These are phyloP conservation scores for Populus nigra DNA, from an alignment of 345 rosid species.

Conservation along the genomic window DNA sequence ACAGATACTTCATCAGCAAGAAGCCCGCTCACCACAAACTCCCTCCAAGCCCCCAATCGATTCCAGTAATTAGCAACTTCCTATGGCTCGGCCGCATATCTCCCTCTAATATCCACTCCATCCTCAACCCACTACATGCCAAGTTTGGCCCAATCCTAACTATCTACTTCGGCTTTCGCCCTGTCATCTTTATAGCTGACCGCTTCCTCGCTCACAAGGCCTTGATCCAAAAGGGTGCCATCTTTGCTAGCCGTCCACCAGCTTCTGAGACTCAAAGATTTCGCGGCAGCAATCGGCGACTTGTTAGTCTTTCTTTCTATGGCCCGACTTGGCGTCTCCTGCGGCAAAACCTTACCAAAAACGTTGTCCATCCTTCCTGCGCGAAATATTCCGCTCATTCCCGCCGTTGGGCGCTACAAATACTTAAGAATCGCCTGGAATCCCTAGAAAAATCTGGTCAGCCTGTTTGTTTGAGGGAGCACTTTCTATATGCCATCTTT, in stretches of 20 bases:
- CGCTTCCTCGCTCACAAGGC: conserved; percentile 14
- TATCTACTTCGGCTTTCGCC: conserved; percentile 11
- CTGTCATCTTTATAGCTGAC: conserved; percentile 16
- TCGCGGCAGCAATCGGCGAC: neutral
- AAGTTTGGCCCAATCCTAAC: conserved; percentile 19
- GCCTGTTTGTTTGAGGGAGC: neutral
- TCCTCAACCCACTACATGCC: neutral
- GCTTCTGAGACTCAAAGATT: neutral
- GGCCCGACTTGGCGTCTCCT: conserved; percentile 8
- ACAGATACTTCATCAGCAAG: neutral
- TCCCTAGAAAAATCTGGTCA: neutral
- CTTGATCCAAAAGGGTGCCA: conserved; percentile 5
- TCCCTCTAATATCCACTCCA: neutral
- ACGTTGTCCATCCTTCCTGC: neutral
- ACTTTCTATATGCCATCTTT: conserved; percentile 9
- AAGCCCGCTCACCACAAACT: neutral
- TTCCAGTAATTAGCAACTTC: neutral
- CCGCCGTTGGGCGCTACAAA: neutral
- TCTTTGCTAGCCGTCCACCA: conserved; percentile 10
- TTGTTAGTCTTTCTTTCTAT: conserved; percentile 2
- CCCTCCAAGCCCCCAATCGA: neutral
- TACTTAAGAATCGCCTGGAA: conserved; percentile 2
- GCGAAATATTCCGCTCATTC: conserved; percentile 1
- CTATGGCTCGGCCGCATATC: neutral
- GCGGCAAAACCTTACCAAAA: neutral